Base-by-base conservation (phyloP, 495 filamentous ascomycete species). In the Aspergillus bridgeri region DNA sequence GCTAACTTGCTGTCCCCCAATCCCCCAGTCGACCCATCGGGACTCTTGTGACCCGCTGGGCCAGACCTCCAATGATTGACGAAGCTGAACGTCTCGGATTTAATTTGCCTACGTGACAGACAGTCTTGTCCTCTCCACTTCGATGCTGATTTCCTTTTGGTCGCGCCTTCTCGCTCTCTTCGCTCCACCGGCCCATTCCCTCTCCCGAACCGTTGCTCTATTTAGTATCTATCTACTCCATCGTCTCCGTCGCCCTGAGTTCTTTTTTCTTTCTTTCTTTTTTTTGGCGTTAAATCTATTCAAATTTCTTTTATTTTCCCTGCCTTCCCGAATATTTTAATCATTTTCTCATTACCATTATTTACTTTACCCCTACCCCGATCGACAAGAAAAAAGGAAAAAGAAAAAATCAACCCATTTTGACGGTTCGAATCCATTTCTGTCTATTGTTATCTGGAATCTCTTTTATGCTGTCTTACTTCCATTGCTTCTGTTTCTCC, bases 11-110 rank as follows among this genome's bases (percentile, higher is more conserved):
- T n/a, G n/a, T n/a, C n/a, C n/a, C n/a, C n/a, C n/a, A n/a, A n/a
- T 47, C 46, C 53, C 50, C 29, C 43, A 60, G 46, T 64, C 52
- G 62, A 64, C 58, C 51, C 61, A 58, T 64, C 58, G 59, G 59
- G 51, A 53, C 42, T 61, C 58, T 54, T 49, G 45, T 52, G 57
- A 54, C 57, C 54, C 45, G 57, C 48, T 44, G 52, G n/a, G 58
- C 43, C 56, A 53, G 57, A 42, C 51, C 19, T 46, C 57, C 57
- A 59, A 48, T 54, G 42, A 59, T 54, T 48, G 44, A 56, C 33
- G 33, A 57, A 52, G 27, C 56, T 61, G 60, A 57, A 65, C 49
- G 57, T 62, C 47, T 48, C 59, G 56, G 57, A 60, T 57, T 62
- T 60, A 65, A 57, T 58, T 60, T 58, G 17, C 33, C 33, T 38